Percentiles rank a stretch among this genome's conserved stretches.
These are phyloP conservation scores for Fragaria ananassa DNA, from an alignment of 306 rosid species.

Conservation along the genomic window DNA sequence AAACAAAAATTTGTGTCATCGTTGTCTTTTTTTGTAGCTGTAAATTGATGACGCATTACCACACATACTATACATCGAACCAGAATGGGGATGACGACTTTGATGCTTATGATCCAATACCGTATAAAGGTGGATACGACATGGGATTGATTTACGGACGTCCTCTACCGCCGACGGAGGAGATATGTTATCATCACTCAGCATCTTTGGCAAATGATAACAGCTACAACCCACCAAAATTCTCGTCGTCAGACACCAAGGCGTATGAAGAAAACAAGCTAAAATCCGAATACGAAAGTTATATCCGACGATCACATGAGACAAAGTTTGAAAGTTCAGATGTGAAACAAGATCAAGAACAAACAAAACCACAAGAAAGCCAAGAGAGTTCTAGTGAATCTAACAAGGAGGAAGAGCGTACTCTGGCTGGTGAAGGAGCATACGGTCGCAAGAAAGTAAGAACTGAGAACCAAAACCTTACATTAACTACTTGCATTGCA, in stretches of 20 bases:
- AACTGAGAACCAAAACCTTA: not conserved
- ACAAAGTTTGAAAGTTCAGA: no score
- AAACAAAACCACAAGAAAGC: not conserved
- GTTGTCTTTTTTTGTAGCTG: not conserved
- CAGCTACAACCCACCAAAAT: not conserved
- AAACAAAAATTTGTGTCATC: no score
- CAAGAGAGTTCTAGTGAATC: not conserved
- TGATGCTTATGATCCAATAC: slow-evolving; percentile 55
- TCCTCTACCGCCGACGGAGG: slow-evolving; percentile 45
- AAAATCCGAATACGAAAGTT: not conserved
- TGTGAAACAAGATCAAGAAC: not conserved
- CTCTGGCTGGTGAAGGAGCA: slow-evolving; percentile 8
- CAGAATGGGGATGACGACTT: slow-evolving; percentile 31
- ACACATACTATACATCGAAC: slow-evolving; percentile 11
- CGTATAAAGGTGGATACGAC: slow-evolving; percentile 64
- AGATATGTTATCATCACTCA: not conserved
- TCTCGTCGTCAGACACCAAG: not conserved
- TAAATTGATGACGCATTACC: not conserved
- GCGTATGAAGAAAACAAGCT: slow-evolving; percentile 10
- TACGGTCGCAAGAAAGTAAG: slow-evolving; percentile 14
- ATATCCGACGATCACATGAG: not conserved
- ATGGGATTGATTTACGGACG: slow-evolving; percentile 50
- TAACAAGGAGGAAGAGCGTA: slow-evolving; percentile 7
- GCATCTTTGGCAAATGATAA: not conserved
- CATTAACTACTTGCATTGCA: not conserved